Percentiles rank a stretch among this genome's conserved stretches.
These are phyloP conservation scores for Cadophora gregata DNA, from an alignment of 2,329 filamentous ascomycete species.

Conservation along the genomic window DNA sequence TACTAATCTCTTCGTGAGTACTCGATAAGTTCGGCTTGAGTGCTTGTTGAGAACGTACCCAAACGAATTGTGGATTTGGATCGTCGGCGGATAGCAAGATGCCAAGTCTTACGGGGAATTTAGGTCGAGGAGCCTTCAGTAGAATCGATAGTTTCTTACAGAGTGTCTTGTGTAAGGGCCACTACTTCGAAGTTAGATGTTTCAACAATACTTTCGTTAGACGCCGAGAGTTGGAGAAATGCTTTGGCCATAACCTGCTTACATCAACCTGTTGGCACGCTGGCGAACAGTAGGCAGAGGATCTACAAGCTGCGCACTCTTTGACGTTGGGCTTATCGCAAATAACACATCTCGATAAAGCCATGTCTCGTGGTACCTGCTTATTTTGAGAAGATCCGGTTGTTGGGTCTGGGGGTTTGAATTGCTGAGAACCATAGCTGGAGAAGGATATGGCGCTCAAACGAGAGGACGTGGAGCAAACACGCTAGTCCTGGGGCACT, in stretches of 20 bases:
- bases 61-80: conserved; percentile 16
- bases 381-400: neutral
- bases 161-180: conserved; percentile 17
- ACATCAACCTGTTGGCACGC: conserved; percentile 11
- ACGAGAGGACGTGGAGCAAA: neutral
- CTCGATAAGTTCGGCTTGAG: neutral
- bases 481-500: neutral
- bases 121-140: neutral
- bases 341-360: conserved; percentile 3
- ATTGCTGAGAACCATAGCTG: too few relatives aligned
- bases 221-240: neutral
- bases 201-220: neutral
- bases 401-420: neutral
- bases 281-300: conserved; percentile 19
- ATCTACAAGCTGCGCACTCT: conserved; percentile 11
- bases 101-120: neutral
- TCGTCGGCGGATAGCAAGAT: conserved; percentile 18
- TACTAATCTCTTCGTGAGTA: neutral
- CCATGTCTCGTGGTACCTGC: neutral
- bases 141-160: conserved; percentile 14
- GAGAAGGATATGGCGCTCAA: neutral
- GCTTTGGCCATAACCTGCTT: neutral
- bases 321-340: conserved; percentile 13
- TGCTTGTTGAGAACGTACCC: conserved; percentile 6
- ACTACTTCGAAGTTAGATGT: neutral